phyloP scores from a whole-genome alignment of 2,329 filamentous ascomycete genomes.

The Hypoxylon sp. region DNA sequence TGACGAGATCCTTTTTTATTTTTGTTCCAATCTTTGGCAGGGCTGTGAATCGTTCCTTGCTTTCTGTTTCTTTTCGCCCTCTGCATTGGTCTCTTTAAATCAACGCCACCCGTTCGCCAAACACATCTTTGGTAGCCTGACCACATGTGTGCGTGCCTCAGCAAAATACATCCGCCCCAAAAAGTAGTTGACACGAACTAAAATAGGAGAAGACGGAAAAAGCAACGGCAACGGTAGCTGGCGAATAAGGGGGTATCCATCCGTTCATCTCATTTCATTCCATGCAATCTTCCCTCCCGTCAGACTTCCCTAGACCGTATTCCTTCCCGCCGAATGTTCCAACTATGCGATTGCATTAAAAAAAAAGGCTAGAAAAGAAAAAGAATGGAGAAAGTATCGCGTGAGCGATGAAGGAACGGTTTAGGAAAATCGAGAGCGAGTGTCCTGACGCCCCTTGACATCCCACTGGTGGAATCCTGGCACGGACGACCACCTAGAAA shows the following conservation, averaged over 20 bases:
- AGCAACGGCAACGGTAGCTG: slow-evolving; percentile 43
- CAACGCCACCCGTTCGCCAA: slow-evolving; percentile 41
- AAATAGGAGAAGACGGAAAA: slow-evolving; percentile 38
- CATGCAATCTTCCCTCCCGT: slow-evolving; percentile 51
- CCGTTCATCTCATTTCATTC: slow-evolving; percentile 52
- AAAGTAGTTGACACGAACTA: slow-evolving; percentile 50
- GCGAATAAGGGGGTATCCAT: slow-evolving; percentile 54
- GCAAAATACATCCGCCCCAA: slow-evolving; percentile 43
- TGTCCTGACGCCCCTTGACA: slow-evolving; percentile 52
- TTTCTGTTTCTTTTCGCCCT: slow-evolving; percentile 38
- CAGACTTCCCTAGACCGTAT: slow-evolving; percentile 39
- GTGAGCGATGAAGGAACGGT: slow-evolving; percentile 52
- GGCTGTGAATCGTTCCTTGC: slow-evolving; percentile 43
- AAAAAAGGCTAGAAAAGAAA: slow-evolving; percentile 29
- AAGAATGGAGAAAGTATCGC: slow-evolving; percentile 49
- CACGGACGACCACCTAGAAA: slow-evolving; percentile 40
- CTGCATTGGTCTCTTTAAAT: slow-evolving; percentile 36
- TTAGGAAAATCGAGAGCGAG: slow-evolving; percentile 54
- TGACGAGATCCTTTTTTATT: slow-evolving; percentile 41
- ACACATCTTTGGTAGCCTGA: slow-evolving; percentile 48
- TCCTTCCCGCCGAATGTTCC: slow-evolving; percentile 43
- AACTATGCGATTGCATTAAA: slow-evolving; percentile 47
- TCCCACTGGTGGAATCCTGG: slow-evolving; percentile 43
- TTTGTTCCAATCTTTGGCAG: slow-evolving; percentile 47
- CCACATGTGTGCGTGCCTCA: slow-evolving; percentile 42